phyloP scores from a whole-genome alignment of 2,329 filamentous ascomycete species.

The Trichoderma polysporum region DNA sequence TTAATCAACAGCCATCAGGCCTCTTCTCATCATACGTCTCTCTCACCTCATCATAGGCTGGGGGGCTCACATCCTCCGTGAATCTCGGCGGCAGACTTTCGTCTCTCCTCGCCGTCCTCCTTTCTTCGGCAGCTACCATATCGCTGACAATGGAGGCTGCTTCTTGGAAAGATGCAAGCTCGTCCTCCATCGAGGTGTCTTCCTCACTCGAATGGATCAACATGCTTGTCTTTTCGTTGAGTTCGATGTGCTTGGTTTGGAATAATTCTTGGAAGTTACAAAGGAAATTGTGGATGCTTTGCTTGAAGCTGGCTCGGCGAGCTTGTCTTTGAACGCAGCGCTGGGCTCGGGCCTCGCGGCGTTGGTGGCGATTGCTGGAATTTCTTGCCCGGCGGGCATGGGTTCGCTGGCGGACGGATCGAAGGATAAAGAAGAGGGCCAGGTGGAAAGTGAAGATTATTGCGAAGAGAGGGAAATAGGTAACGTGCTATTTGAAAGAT shows the following conservation, averaged over 20 bases:
- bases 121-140: constrained; percentile 47
- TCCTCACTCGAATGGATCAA: not conserved
- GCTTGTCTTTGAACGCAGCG: constrained; percentile 30
- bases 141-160: constrained; percentile 47
- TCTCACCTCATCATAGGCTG: constrained; percentile 25
- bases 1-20: not conserved
- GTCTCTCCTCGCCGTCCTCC: constrained; percentile 18
- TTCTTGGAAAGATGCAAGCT: constrained; percentile 48
- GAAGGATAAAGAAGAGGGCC: constrained; percentile 9
- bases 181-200: constrained; percentile 43
- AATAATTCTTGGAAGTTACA: constrained; percentile 11
- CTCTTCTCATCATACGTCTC: constrained; percentile 4
- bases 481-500: not conserved
- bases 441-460: constrained; percentile 22
- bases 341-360: constrained; percentile 25
- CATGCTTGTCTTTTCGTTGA: constrained; percentile 14
- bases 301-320: constrained; percentile 23
- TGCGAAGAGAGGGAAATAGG: constrained; percentile 6
- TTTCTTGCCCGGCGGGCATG: not conserved
- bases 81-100: not conserved
- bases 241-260: not conserved
- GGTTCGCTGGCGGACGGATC: constrained; percentile 11
- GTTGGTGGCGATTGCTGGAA: not conserved
- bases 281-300: constrained; percentile 26
- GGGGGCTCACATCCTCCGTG: constrained; percentile 23